Evolutionary conservation across 2,329 filamentous ascomycete species (phyloP).

Genomic region (Taxawa tesnikishii): DNA sequence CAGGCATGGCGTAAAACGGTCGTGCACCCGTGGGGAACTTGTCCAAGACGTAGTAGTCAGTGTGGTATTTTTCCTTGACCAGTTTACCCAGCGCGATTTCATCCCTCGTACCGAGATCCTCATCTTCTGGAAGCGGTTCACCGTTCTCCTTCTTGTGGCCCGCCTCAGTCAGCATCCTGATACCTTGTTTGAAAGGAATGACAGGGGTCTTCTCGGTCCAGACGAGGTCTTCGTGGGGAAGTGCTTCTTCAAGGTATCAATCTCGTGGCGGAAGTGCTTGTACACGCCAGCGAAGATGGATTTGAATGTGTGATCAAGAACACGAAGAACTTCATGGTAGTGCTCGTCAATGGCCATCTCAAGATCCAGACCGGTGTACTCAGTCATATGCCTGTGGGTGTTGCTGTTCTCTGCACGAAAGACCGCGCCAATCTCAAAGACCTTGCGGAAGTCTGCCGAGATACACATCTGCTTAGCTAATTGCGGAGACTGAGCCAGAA

Average conservation of each 20-base stretch:
- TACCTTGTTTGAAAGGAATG: slow-evolving; percentile 66
- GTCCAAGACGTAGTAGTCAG: slow-evolving; percentile 89
- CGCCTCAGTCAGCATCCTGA: slow-evolving; percentile 68
- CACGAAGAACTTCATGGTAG: slow-evolving; percentile 74
- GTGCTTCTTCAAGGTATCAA: slow-evolving; percentile 67
- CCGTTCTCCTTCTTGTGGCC: slow-evolving; percentile 70
- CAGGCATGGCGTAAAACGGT: slow-evolving; percentile 85
- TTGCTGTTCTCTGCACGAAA: slow-evolving; percentile 95
- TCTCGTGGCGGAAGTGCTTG: slow-evolving; percentile 54
- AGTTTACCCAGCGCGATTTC: slow-evolving; percentile 78
- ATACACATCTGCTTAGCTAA: slow-evolving; percentile 89
- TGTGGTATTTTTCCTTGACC: slow-evolving; percentile 73
- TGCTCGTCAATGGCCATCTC: slow-evolving; percentile 86
- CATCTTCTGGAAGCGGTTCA: slow-evolving; percentile 54
- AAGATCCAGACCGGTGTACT: slow-evolving; percentile 85
- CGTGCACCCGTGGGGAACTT: slow-evolving; percentile 78
- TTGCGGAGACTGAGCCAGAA: slow-evolving; percentile 84
- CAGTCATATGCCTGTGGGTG: slow-evolving; percentile 85
- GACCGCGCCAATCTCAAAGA: slow-evolving; percentile 82
- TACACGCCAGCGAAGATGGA: slow-evolving; percentile 63
- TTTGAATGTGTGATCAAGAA: slow-evolving; percentile 73
- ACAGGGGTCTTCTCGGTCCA: slow-evolving; percentile 79
- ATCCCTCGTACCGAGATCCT: slow-evolving; percentile 74
- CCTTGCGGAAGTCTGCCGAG: slow-evolving; percentile 74
- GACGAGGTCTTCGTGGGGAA: slow-evolving; percentile 81